These are phyloP conservation scores for Solanum ossicruentum DNA, from an alignment of 257 asterid species.

Conservation along the genomic window DNA sequence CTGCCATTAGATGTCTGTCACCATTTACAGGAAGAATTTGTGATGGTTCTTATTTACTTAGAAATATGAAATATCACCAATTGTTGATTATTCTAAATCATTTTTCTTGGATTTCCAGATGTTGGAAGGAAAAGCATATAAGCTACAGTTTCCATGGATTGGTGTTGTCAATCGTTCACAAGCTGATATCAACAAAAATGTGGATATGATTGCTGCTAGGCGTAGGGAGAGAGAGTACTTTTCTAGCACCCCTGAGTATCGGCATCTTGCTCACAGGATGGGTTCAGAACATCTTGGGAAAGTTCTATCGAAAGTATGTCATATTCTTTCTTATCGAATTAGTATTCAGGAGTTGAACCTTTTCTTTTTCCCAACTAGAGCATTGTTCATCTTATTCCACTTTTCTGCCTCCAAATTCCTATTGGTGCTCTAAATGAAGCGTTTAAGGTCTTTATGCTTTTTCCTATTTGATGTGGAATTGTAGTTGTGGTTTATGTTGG, in stretches of 20 bases:
- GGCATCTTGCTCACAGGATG: constrained; percentile 52
- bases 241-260: constrained; percentile 46
- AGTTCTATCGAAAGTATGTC: constrained; percentile 52
- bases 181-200: constrained; percentile 63
- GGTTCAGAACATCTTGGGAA: constrained; percentile 82
- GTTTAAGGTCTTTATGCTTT: background rate
- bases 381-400: background rate
- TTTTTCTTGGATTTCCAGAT: constrained; percentile 21
- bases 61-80: background rate
- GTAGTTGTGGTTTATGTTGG: background rate
- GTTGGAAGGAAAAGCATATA: constrained; percentile 63
- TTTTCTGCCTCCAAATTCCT: background rate
- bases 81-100: background rate
- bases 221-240: constrained; percentile 62
- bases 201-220: constrained; percentile 85
- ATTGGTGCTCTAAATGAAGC: background rate
- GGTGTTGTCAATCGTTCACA: constrained; percentile 89
- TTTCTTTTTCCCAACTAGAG: background rate
- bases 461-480: background rate
- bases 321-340: background rate
- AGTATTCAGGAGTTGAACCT: background rate
- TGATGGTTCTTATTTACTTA: background rate
- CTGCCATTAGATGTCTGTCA: background rate
- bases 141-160: constrained; percentile 79
- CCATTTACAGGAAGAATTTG: background rate